Evolutionary conservation across 257 asterid genomes (phyloP).

Genomic region (Orobanche coerulescens): DNA sequence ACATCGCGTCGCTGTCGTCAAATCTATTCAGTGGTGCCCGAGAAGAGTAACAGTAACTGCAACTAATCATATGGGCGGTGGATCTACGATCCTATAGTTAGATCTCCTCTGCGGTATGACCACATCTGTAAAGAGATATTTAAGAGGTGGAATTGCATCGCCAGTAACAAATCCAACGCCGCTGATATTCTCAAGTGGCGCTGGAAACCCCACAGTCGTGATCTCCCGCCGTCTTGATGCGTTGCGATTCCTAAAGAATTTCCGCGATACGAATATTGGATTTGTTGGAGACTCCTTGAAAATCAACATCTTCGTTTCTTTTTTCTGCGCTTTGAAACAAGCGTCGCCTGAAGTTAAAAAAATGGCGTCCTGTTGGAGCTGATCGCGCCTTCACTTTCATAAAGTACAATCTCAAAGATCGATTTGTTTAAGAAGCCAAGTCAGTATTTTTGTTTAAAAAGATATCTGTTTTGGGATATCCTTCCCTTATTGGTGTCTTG

Average conservation of each 20-base stretch:
- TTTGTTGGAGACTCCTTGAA: conserved; percentile 97
- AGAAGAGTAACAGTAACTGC: conserved; percentile 26
- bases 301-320: conserved; percentile 90
- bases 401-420: conserved; percentile 73
- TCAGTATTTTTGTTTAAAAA: too few species aligned
- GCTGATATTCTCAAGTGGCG: conserved; percentile 72
- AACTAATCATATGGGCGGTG: conserved; percentile 69
- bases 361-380: conserved; percentile 97
- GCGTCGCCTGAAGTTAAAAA: conserved; percentile 62
- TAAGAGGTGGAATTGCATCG: conserved; percentile 96
- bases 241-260: conserved; percentile 46
- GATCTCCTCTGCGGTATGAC: conserved; percentile 65
- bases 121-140: conserved; percentile 86
- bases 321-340: conserved; percentile 63
- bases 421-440: too few species aligned
- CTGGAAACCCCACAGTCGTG: conserved; percentile 81
- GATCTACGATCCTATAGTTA: conserved; percentile 55
- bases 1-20: conserved; percentile 23
- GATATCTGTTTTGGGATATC: too few species aligned
- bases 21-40: conserved; percentile 23
- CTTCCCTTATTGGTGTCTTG: too few species aligned
- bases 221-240: conserved; percentile 77
- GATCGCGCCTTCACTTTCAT: conserved; percentile 92
- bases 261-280: conserved; percentile 69
- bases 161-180: conserved; percentile 63